These are phyloP conservation scores for Cryptococcus wingfieldii DNA, from an alignment of 1,284 basidiomycete species.

Conservation along the genomic window DNA sequence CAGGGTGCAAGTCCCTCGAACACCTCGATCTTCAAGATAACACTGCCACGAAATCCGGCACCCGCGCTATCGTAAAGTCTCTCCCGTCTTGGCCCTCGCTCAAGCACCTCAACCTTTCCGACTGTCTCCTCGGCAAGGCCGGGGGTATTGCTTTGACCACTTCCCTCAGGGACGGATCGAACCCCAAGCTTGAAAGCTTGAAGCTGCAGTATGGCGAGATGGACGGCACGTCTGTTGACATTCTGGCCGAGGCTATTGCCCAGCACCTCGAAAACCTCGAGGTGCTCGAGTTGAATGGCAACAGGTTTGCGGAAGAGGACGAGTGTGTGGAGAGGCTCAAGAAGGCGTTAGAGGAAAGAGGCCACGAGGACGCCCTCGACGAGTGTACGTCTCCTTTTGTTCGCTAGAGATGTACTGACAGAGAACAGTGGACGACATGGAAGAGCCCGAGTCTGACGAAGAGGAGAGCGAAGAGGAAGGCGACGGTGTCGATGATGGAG, in stretches of 20 bases:
- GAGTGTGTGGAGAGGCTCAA: conserved; percentile 64
- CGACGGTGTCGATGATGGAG: conserved; percentile 33
- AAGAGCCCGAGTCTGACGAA: conserved; percentile 55
- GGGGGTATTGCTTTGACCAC: conserved; percentile 62
- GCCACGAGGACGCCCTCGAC: conserved; percentile 76
- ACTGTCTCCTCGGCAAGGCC: conserved; percentile 73
- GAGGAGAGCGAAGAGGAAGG: conserved; percentile 45
- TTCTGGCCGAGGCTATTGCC: conserved; percentile 65
- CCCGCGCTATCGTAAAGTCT: conserved; percentile 68
- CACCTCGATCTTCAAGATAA: conserved; percentile 94
- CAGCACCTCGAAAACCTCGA: conserved; percentile 59
- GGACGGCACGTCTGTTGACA: conserved; percentile 62
- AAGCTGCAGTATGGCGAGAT: conserved; percentile 89
- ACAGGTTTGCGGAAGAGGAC: conserved; percentile 77
- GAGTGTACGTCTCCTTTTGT: conserved; percentile 50
- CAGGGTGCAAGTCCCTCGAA: conserved; percentile 64
- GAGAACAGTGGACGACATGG: conserved; percentile 58
- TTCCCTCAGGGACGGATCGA: conserved; percentile 60
- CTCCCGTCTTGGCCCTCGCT: conserved; percentile 69
- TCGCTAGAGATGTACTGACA: neutral
- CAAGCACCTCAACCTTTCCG: conserved; percentile 78
- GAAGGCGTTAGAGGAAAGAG: conserved; percentile 64
- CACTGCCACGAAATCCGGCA: conserved; percentile 74
- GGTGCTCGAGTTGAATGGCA: conserved; percentile 78
- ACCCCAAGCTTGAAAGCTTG: conserved; percentile 67